Base-by-base conservation (phyloP, 768 basidiomycete species). In the Naganishia randhawae region DNA sequence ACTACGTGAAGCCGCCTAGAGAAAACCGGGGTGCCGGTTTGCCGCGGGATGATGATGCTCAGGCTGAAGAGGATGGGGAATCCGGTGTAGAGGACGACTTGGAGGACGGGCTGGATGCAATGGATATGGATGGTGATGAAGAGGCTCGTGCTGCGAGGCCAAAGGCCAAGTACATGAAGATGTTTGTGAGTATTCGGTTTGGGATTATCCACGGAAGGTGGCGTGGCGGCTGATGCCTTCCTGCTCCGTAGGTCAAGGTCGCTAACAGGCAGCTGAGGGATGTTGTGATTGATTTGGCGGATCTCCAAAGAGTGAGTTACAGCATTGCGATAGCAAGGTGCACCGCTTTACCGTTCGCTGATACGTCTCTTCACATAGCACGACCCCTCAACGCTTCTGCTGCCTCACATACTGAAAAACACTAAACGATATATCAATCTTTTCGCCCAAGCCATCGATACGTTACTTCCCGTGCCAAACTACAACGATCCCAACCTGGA, bases 231-330 rank as follows among this genome's bases (percentile, higher is more conserved):
- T 51, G 63, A 55, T 17, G 48, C 11, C 37, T n/a, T 31, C 1
- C 32, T 62, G 42, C 13, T 37, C 51, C 9, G 29, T 42, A 71
- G 67, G 71, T 73, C 51, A 75, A 73, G 51, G 75, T 99, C 69
- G 91, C 95, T 57, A 95, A 99, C 80, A 86, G 96, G 39, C 91
- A 96, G 70, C 89, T 92, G 78, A 86, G 92, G 72, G 90, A 90
- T 85, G 82, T 99, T 11, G 82, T 87, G 45, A 86, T 99, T 69
- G 92, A 95, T 73, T 79, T 99, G 27, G 91, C 92, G 76, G 96
- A 99, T 80, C 82, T 98, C 45, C 83, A 84, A 69, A 84, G 86
- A 71, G 93, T 89, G 73, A 75, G 84, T 73, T 53, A 27, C 7
- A 17, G 27, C 35, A 11, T 29, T 61, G 1, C 53, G 16, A 39